Conservation (phyloP, 495 filamentous ascomycete genomes). For the Aspergillus homomorphus region DNA sequence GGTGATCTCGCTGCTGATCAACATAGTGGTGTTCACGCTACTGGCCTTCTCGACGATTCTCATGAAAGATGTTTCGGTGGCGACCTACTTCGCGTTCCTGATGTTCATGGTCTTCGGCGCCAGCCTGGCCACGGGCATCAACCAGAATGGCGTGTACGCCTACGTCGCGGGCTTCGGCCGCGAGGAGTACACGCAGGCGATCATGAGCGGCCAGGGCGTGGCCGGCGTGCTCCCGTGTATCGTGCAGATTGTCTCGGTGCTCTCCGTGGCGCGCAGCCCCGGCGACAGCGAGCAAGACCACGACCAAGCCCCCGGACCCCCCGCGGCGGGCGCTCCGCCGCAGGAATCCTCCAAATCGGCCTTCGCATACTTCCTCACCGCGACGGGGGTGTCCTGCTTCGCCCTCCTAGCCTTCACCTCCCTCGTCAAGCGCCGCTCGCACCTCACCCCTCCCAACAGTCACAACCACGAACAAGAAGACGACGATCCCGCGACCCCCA, state of each 20-base stretch:
- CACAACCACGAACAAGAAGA: not conserved
- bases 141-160: constrained; percentile 92
- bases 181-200: constrained; percentile 86
- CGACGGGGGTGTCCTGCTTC: constrained; percentile 59
- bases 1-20: constrained; percentile 67
- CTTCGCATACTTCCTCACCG: constrained; percentile 88
- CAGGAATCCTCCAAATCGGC: constrained; percentile 62
- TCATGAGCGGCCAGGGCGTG: constrained; percentile 93
- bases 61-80: constrained; percentile 57
- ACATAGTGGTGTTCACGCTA: constrained; percentile 66
- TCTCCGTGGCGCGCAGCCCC: constrained; percentile 54
- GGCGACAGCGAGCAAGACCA: constrained; percentile 1
- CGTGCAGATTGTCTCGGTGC: constrained; percentile 76
- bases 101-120: constrained; percentile 78
- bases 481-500: not conserved
- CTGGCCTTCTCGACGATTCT: constrained; percentile 75
- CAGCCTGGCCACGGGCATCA: constrained; percentile 75
- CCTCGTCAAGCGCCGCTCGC: constrained; percentile 44
- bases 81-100: constrained; percentile 73
- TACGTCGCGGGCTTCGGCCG: constrained; percentile 82
- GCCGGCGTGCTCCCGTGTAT: constrained; percentile 89
- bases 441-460: constrained; percentile 16
- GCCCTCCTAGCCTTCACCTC: constrained; percentile 60
- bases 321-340: constrained; percentile 4
- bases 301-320: no score